Conservation (phyloP, 352 stramenopile species). For the Phytopythium delawarense region DNA sequence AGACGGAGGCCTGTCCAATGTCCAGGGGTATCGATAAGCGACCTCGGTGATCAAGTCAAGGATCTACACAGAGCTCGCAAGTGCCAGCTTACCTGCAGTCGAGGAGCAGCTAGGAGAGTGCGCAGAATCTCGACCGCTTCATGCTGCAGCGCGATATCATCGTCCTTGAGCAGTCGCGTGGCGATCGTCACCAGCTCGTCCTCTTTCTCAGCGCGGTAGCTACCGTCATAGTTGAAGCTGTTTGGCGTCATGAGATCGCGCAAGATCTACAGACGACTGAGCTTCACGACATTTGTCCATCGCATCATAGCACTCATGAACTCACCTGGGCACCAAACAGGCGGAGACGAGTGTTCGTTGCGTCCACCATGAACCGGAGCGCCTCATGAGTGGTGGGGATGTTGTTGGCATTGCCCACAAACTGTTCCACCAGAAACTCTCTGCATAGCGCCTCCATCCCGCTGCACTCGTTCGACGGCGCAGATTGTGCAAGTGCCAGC, state of each 20-base stretch:
- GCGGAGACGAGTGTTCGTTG: constrained; percentile 24
- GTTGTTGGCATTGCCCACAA: constrained; percentile 37
- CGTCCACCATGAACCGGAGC: constrained; percentile 42
- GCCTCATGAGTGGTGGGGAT: constrained; percentile 20
- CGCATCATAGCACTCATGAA: neutral
- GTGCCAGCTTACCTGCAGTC: constrained; percentile 27
- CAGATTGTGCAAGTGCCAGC: constrained; percentile 11
- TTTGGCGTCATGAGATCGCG: constrained; percentile 42
- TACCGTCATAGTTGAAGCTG: constrained; percentile 47
- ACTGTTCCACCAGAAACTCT: constrained; percentile 50
- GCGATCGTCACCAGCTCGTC: constrained; percentile 31
- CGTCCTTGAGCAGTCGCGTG: constrained; percentile 29
- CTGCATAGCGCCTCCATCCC: constrained; percentile 29
- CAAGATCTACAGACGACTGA: constrained; percentile 27
- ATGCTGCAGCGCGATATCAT: constrained; percentile 41
- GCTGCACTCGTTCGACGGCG: constrained; percentile 11
- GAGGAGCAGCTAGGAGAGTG: constrained; percentile 27
- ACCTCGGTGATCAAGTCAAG: neutral
- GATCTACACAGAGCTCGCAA: neutral
- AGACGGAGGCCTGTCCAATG: constrained; percentile 28
- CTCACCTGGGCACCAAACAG: constrained; percentile 52
- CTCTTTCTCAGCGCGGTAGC: constrained; percentile 32
- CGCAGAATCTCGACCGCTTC: constrained; percentile 61
- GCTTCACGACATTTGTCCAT: neutral
- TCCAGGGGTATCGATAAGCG: neutral